Base-by-base conservation (phyloP, 1,284 basidiomycete genomes). In the Cryptococcus amylolentus region DNA sequence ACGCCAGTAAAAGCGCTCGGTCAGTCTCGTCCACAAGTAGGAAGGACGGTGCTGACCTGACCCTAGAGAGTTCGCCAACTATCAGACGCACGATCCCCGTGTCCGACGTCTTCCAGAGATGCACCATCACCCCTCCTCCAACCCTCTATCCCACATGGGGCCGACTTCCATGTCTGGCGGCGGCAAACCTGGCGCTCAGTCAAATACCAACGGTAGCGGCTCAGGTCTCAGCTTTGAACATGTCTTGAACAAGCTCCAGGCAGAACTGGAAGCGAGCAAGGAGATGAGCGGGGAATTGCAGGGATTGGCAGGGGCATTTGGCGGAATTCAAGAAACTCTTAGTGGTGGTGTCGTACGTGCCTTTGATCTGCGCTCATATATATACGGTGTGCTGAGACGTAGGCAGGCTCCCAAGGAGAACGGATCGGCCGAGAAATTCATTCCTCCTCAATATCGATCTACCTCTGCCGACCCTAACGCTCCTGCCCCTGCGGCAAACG, bases 271-370 rank as follows among this genome's bases (percentile, higher is more conserved):
- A 77, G 95, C 94, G 79, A 94, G 91, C 70, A 86, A 91, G 18
- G 93, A 98, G 70, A 95, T 92, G 0, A 89, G 91, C n/a, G 82
- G 86, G 1, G 94, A 98, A 72, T 81, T 99, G 5, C 86, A 87
- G 65, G 84, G 84, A 0, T 79, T 98, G 41, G 88, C 85, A 20
- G 83, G 83, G n/a, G 83, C 88, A 1, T 91, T 98, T 84, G 85
- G 81, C 47, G 92, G 97, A 39, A 91, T 98, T 47, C 88, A 93
- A 61, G 92, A 96, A 66, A 93, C 91, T 0, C 81, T 99, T 3
- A 89, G 89, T 37, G 94, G 94, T 5, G 84, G 85, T 45, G 66
- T 88, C 69, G 90, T 90, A 61, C 61, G 87, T 82, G 16, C 31
- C 31, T 35, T 35, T 10, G 10, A 27, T 23, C 13, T 10, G 10